These are phyloP conservation scores for Skeletonema potamos DNA, from an alignment of 108 stramenopile genomes.

Conservation along the genomic window DNA sequence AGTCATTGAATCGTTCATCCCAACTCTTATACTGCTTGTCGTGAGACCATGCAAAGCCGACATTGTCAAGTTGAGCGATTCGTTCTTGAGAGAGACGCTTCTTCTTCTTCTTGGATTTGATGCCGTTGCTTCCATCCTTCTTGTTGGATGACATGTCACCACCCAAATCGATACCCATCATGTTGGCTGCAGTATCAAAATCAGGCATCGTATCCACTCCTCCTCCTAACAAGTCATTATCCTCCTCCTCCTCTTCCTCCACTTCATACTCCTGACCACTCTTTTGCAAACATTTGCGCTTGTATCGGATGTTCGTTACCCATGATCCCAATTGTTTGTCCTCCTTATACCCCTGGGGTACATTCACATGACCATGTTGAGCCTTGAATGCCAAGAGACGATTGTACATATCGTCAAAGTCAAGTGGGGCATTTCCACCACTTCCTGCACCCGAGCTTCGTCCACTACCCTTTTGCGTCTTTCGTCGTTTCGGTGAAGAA, in stretches of 20 bases:
- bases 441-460: not conserved
- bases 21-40: constrained; percentile 13
- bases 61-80: constrained; percentile 5
- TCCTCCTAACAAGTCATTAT: not conserved
- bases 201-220: not conserved
- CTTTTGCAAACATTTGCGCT: constrained; percentile 19
- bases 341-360: constrained; percentile 39
- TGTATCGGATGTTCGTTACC: constrained; percentile 33
- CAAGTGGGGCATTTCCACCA: constrained; percentile 4
- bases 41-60: constrained; percentile 15
- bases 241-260: constrained; percentile 3
- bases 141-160: not conserved
- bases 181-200: not conserved
- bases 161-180: not conserved
- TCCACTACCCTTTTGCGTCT: not conserved
- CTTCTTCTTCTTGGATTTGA: constrained; percentile 4
- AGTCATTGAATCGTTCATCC: constrained; percentile 22
- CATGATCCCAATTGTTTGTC: constrained; percentile 42
- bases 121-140: not conserved
- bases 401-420: constrained; percentile 19
- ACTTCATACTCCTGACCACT: constrained; percentile 14
- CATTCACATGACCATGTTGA: constrained; percentile 44
- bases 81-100: constrained; percentile 5
- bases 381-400: constrained; percentile 3
- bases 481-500: not conserved